These are phyloP conservation scores for Ceratocystis smalleyi DNA, from an alignment of 2,329 filamentous ascomycete genomes.

Conservation along the genomic window DNA sequence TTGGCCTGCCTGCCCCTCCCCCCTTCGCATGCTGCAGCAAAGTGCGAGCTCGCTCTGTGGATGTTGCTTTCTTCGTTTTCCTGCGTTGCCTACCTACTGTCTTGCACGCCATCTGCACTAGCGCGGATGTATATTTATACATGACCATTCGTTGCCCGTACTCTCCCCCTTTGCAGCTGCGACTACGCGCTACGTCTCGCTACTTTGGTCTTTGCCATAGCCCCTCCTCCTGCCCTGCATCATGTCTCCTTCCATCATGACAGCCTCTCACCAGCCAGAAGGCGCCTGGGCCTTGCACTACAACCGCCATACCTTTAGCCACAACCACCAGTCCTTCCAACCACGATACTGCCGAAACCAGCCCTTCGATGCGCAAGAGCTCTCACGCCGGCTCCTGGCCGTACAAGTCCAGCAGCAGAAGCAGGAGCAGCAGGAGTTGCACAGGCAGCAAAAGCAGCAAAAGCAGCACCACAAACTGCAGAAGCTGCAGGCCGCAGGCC, in stretches of 20 bases:
- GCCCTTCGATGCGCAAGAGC: slow-evolving; percentile 38
- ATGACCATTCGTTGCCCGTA: too few species aligned
- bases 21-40: neutral
- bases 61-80: neutral
- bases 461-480: slow-evolving; percentile 28
- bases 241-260: slow-evolving; percentile 3
- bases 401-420: slow-evolving; percentile 36
- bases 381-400: slow-evolving; percentile 35
- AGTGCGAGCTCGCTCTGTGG: neutral
- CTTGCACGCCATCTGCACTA: too few species aligned
- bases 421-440: neutral
- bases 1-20: neutral
- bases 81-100: neutral
- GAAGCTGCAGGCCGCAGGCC: slow-evolving; percentile 19
- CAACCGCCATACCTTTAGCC: slow-evolving; percentile 12
- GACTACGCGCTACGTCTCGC: too few species aligned
- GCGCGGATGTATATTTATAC: too few species aligned
- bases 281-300: neutral
- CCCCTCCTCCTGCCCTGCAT: neutral
- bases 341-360: slow-evolving; percentile 18
- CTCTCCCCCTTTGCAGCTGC: too few species aligned
- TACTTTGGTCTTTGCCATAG: neutral
- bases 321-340: slow-evolving; percentile 19
- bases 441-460: neutral
- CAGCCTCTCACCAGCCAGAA: slow-evolving; percentile 6